Conservation (phyloP, 768 basidiomycete species). For the Pleurotus sapidus region DNA sequence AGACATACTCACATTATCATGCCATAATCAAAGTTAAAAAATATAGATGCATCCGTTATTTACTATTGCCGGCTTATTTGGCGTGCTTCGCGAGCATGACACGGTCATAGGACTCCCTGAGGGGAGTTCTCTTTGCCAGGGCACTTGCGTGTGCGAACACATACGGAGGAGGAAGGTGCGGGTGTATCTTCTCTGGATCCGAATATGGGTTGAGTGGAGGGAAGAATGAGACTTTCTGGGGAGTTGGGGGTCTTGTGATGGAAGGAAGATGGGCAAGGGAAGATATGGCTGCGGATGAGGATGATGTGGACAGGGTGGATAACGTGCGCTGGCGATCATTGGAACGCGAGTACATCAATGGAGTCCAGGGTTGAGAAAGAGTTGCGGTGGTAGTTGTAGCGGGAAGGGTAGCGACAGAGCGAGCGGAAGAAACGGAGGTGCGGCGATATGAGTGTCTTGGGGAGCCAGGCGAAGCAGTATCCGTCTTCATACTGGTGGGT, state of each 20-base stretch:
- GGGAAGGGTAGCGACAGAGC: slow-evolving; percentile 59
- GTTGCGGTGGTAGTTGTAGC: slow-evolving; percentile 29
- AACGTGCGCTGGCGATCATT: slow-evolving; percentile 50
- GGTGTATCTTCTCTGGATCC: slow-evolving; percentile 61
- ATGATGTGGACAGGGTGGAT: slow-evolving; percentile 53
- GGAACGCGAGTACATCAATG: slow-evolving; percentile 13
- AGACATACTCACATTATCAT: too few species aligned
- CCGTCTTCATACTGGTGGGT: slow-evolving; percentile 29
- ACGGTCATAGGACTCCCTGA: slow-evolving; percentile 69
- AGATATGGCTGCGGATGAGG: slow-evolving; percentile 54
- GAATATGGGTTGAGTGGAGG: slow-evolving; percentile 55
- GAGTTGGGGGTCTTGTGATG: slow-evolving; percentile 40
- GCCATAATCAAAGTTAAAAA: slow-evolving; percentile 1
- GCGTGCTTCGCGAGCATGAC: slow-evolving; percentile 55
- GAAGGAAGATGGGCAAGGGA: slow-evolving; percentile 54
- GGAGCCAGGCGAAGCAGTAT: slow-evolving; percentile 31
- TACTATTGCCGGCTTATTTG: slow-evolving; percentile 15
- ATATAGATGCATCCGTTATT: not conserved
- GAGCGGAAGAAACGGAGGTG: slow-evolving; percentile 56
- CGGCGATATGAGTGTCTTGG: slow-evolving; percentile 38
- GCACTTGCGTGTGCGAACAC: slow-evolving; percentile 69
- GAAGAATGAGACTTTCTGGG: slow-evolving; percentile 58
- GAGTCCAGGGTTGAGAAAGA: slow-evolving; percentile 18
- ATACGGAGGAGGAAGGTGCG: slow-evolving; percentile 71
- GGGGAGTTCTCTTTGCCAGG: slow-evolving; percentile 58